A percentile compares a stretch with the other conserved stretches of the same genome.
phyloP scores from a whole-genome alignment of 495 filamentous ascomycete species.

The Aspergillus homomorphus region DNA sequence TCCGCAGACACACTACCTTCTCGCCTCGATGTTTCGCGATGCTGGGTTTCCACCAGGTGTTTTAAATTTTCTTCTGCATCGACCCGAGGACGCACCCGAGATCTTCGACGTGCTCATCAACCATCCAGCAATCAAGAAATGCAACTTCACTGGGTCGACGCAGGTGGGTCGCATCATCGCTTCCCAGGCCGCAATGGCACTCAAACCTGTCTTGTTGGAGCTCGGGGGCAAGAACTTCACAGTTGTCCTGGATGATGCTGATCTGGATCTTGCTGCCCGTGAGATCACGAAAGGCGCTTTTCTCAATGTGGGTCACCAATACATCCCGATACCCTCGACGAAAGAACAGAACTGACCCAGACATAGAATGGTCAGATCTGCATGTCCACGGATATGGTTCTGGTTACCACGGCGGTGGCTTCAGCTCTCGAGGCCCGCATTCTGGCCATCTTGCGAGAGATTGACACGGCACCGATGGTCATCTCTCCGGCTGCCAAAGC shows the following conservation, averaged over 20 bases:
- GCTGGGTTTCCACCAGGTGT: slow-evolving; percentile 40
- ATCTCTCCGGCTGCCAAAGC: not conserved
- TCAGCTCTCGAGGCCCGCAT: slow-evolving; percentile 19
- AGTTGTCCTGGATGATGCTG: slow-evolving; percentile 64
- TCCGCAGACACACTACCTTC: slow-evolving; percentile 60
- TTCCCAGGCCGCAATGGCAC: slow-evolving; percentile 53
- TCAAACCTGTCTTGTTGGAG: slow-evolving; percentile 70
- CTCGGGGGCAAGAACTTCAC: slow-evolving; percentile 66
- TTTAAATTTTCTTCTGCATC: slow-evolving; percentile 56
- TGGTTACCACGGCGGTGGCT: slow-evolving; percentile 46
- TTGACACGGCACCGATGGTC: not conserved
- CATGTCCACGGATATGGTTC: slow-evolving; percentile 76
- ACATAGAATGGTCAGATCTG: slow-evolving; percentile 64
- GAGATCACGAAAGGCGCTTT: slow-evolving; percentile 45
- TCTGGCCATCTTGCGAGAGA: not conserved
- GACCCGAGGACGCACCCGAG: slow-evolving; percentile 47
- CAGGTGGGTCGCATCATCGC: slow-evolving; percentile 57
- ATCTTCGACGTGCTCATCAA: slow-evolving; percentile 58
- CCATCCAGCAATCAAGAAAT: slow-evolving; percentile 54
- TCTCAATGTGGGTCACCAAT: slow-evolving; percentile 18
- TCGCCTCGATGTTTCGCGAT: slow-evolving; percentile 15
- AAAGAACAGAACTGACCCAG: too few relatives aligned
- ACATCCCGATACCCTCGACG: too few relatives aligned
- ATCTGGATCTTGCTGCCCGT: slow-evolving; percentile 55
- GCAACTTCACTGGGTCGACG: slow-evolving; percentile 68